Evolutionary conservation across 768 basidiomycete genomes (phyloP).

Genomic region (Termitomyces bulborhizus): DNA sequence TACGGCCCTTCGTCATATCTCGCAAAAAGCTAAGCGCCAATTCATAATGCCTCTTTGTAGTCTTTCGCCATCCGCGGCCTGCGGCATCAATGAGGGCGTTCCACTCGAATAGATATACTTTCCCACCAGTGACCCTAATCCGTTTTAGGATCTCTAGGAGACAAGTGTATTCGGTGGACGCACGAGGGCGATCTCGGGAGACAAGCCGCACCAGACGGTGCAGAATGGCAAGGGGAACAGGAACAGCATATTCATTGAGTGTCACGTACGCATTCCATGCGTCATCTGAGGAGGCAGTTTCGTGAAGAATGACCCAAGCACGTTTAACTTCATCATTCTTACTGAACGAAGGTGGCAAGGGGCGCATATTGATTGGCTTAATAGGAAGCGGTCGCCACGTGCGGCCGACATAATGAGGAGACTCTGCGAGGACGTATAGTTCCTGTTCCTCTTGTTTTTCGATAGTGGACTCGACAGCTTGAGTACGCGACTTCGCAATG

Average conservation of each 20-base stretch:
- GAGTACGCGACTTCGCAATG: too few species aligned
- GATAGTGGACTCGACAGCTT: too few species aligned
- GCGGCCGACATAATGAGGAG: slow-evolving; percentile 20
- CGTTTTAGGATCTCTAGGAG: slow-evolving; percentile 62
- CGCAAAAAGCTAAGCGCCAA: slow-evolving; percentile 53
- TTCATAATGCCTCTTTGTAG: slow-evolving; percentile 50
- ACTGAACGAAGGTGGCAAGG: not conserved
- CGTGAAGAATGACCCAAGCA: slow-evolving; percentile 15
- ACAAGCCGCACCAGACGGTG: slow-evolving; percentile 59
- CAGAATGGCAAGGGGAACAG: slow-evolving; percentile 41
- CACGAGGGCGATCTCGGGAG: slow-evolving; percentile 46
- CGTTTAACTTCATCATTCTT: slow-evolving; percentile 9
- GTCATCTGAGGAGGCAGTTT: slow-evolving; percentile 17
- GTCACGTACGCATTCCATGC: slow-evolving; percentile 38
- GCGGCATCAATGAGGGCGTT: slow-evolving; percentile 66
- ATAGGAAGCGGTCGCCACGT: slow-evolving; percentile 17
- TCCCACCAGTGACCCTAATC: slow-evolving; percentile 49
- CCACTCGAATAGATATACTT: slow-evolving; percentile 63
- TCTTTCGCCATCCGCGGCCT: slow-evolving; percentile 60
- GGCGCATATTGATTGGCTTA: not conserved
- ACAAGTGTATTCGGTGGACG: slow-evolving; percentile 54
- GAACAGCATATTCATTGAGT: slow-evolving; percentile 26
- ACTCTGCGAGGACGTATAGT: slow-evolving; percentile 1
- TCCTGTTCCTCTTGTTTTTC: not conserved
- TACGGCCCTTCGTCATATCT: slow-evolving; percentile 45